Percentiles rank a stretch among this genome's conserved stretches.
Conservation (phyloP, 148 eudicot species). For the Arctostaphylos glauca region DNA sequence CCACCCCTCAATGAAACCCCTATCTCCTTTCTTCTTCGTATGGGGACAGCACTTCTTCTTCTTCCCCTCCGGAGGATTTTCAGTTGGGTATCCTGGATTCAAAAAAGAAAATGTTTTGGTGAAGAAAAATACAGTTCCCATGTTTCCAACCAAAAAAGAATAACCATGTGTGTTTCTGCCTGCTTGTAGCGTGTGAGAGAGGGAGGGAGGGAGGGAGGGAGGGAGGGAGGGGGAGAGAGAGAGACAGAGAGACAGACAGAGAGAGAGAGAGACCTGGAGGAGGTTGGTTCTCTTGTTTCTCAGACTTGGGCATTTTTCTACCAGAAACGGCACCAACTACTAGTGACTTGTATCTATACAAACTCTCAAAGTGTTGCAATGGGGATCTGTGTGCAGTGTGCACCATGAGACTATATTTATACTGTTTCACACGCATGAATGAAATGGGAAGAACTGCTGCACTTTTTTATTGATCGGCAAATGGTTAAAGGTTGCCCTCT, state of each 20-base stretch:
- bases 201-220: neutral
- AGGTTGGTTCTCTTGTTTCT: slow-evolving; percentile 40
- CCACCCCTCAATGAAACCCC: slow-evolving; percentile 84
- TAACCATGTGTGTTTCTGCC: neutral
- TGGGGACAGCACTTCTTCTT: slow-evolving; percentile 30
- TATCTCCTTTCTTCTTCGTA: slow-evolving; percentile 55
- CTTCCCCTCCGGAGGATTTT: slow-evolving; percentile 30
- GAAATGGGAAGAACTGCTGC: too few relatives aligned
- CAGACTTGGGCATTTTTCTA: slow-evolving; percentile 24
- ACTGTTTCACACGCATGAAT: neutral
- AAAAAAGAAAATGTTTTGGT: neutral
- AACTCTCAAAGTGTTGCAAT: neutral
- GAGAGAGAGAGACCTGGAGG: slow-evolving; percentile 37
- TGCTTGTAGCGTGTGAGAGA: neutral
- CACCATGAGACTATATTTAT: neutral
- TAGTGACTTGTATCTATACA: neutral
- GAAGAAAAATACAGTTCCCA: neutral
- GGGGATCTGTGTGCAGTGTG: neutral
- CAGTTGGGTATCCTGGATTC: slow-evolving; percentile 57
- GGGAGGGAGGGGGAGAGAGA: slow-evolving; percentile 13
- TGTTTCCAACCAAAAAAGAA: neutral
- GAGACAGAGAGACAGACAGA: too few relatives aligned
- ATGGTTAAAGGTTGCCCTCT: neutral
- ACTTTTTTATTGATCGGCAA: neutral
- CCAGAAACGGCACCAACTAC: neutral